Base-by-base conservation (phyloP, 2,329 filamentous ascomycete species). In the Fusarium beomiforme region DNA sequence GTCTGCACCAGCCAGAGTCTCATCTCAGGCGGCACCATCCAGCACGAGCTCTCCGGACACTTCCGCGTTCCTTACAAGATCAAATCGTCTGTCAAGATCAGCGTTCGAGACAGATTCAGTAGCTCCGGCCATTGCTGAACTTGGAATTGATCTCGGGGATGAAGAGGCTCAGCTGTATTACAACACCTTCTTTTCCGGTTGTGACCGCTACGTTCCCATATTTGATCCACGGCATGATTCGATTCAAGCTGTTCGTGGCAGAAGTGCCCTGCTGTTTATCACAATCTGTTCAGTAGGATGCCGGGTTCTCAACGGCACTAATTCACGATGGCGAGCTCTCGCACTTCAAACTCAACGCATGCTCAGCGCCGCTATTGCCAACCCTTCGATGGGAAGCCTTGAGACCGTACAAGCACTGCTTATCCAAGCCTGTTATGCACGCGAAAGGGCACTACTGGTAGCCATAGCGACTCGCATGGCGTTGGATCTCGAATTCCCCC, bases 251-350 rank as follows among this genome's bases (percentile, higher is more conserved):
- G 43, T 67, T 1, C 55, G 47, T 0, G 39, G 17, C 2, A 31
- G 64, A 1, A 67, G 37, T n/a, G n/a, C 66, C 2, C 5, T 67
- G 1, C 14, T 67, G 0, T 67, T 37, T 3, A 62, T 59, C 2
- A 67, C 64, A 7, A 67, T 67, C 8, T 67, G 64, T 6, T 62
- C 64, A 13, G 56, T 67, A 4, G 64, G 64, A 2, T 67, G 64
- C 1, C 64, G 64, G 7, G 64, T 67, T 5, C n/a, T 67, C 0
- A 44, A 67, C 3, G 64, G 64, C 11, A 67, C 64, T 0, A 55
- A 41, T 1, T 17, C 47, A 0, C 54, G 56, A 34, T 67, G 63
- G 55, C 56, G 64, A 8, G 49, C 56, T 9, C 47, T 67, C 0
- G 56, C 63, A 1, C 29, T 67, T 3, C 29, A 50, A 1, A 67